These are phyloP conservation scores for Eucalyptus curtisii DNA, from an alignment of 345 rosid genomes.

Conservation along the genomic window DNA sequence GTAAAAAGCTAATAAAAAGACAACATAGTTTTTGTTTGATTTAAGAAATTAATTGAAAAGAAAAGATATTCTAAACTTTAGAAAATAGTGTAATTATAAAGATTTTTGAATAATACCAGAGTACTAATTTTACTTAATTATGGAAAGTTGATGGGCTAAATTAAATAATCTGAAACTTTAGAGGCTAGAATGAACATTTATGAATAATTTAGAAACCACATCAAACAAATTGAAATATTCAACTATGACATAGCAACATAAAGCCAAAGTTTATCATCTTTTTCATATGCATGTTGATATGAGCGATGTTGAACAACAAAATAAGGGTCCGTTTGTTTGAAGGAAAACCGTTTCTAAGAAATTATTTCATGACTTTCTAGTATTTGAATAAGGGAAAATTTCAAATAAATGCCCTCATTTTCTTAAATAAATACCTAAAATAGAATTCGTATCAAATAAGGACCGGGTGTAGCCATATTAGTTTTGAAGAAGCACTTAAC, in stretches of 20 bases:
- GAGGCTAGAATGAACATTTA: accelerated
- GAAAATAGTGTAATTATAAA: not conserved
- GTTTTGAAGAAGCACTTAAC: no score
- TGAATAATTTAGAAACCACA: not conserved
- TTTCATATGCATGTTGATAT: not conserved
- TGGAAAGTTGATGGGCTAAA: not conserved
- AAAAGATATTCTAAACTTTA: not conserved
- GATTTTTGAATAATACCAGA: not conserved
- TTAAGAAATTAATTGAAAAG: not conserved
- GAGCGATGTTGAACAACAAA: not conserved
- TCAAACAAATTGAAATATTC: accelerated
- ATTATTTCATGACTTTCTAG: accelerated
- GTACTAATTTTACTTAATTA: not conserved
- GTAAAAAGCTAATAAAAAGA: not conserved
- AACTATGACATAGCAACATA: not conserved
- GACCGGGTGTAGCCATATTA: accelerated
- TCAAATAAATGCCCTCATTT: accelerated
- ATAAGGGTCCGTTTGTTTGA: no score
- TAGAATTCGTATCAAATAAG: accelerated
- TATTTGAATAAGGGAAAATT: no score
- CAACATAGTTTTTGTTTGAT: not conserved
- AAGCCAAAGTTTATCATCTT: not conserved
- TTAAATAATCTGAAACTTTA: not conserved
- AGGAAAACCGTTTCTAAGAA: accelerated
- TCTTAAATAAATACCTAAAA: accelerated